Base-by-base conservation (phyloP, 2,329 filamentous ascomycete genomes). In the Sphaerulina vaccinii region DNA sequence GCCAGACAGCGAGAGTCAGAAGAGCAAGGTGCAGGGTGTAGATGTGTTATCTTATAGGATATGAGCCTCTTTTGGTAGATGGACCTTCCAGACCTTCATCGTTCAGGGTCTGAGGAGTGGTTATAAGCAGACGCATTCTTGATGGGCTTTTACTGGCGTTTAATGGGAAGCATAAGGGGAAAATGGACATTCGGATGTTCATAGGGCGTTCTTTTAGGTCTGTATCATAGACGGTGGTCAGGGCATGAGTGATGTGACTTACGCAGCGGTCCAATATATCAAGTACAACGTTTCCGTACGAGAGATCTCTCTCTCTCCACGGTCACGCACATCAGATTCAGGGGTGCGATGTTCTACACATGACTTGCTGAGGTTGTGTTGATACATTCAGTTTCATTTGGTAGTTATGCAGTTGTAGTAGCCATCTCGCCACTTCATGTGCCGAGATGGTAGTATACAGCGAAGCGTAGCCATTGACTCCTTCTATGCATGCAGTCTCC, bases 1-100 rank as follows among this genome's bases (percentile, higher is more conserved):
- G 71, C 58, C n/a, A 47, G 65, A 19, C 52, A 58, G 63, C 51
- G 72, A 35, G 74, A 80, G 55, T 70, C 74, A 33, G 82, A 83
- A 39, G 76, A 76, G 22, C 75, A 75, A 29, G 80, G 83, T 48
- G 78, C 82, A 32, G 77, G 82, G 15, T 87, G 84, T 66, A 77
- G 83, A 57, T 87, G 84, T 67, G 75, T 85, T 47, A 82, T 87
- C 54, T 71, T 85, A 51, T 66, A 54, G 63, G 23, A 18, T 35
- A 18, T 10, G 19, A 10, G n/a, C 13, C 21, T 39, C 3, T 21
- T 39, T 13, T 21, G 18, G 37, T 21, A 11, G 16, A 22, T 19
- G 15, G 10, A 32, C 5, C 27, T 32, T 7, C 27, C n/a, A n/a
- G n/a, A n/a, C n/a, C n/a, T n/a, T n/a, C n/a, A n/a, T n/a, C n/a